Evolutionary conservation across 106 monocot species (phyloP), one percentile per base, ranked within the genome.

Genomic region (Vanilla planifolia): DNA sequence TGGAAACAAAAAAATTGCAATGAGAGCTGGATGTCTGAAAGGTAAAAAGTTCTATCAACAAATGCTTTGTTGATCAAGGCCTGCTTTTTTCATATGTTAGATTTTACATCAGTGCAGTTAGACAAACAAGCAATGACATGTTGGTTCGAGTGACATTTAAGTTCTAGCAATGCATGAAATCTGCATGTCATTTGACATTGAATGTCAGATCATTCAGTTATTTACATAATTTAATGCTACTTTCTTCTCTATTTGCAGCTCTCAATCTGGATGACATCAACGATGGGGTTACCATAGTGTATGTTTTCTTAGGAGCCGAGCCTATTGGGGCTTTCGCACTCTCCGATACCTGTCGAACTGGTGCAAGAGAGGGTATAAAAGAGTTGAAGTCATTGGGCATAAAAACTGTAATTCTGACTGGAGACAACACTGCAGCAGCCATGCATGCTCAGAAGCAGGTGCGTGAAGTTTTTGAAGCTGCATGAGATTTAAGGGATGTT

Each of bases 381-480:
- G 68, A 78, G 41, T 44, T 98, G 41, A 91, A 85, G 57, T 71
- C 36, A 5, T 43, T 91, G 55, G 81, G 88, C 33, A 77, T 80
- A 15, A 91, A 79, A 53, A 75, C 74, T 27, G 79, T 70, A 19
- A 85, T 98, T 87, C 87, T 98, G 19, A 98, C 96, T 25, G 96
- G 96, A 62, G 96, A 98, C 57, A 82, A 81, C 75, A 62, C 42
- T 27, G 64, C 71, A 33, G 75, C 96, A 35, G 87, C 96, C 59
- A 79, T 47, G 43, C 67, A 79, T 52, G 77, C 81, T 11, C 87
- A 98, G 50, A 73, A 73, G 51, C 85, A 94, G 82, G 93, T 88
- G 79, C 5, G 27, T n/a, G n/a, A n/a, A 50, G 9, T 13, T 8
- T 48, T 43, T 10, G 10, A 37, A 10, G 37, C 37, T 6, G 10